Percentiles rank a stretch among this genome's conserved stretches.
Evolutionary conservation across 1,284 basidiomycete species (phyloP).

Genomic region (Trichosporon sp.): DNA sequence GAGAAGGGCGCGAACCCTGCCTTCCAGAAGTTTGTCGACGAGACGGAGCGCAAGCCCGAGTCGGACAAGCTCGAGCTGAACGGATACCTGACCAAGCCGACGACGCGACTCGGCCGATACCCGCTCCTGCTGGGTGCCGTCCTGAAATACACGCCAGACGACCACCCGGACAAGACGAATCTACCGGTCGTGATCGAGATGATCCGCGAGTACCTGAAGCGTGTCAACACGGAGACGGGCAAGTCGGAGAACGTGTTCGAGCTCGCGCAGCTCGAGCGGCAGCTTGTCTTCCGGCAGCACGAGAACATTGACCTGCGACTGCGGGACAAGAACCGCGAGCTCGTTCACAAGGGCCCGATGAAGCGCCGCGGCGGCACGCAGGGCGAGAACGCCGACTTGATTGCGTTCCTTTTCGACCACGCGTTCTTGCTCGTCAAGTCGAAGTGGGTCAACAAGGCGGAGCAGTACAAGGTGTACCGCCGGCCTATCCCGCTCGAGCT

Average conservation of each 20-base stretch:
- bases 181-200: conserved; percentile 74
- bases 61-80: conserved; percentile 96
- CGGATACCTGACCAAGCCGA: conserved; percentile 97
- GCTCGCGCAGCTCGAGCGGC: conserved; percentile 79
- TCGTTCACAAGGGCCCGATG: conserved; percentile 88
- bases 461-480: conserved; percentile 90
- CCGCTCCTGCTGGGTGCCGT: conserved; percentile 90
- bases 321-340: conserved; percentile 77
- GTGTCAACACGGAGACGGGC: conserved; percentile 87
- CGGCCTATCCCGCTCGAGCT: conserved; percentile 94
- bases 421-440: conserved; percentile 92
- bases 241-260: conserved; percentile 92
- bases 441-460: conserved; percentile 76
- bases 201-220: conserved; percentile 74
- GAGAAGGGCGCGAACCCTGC: conserved; percentile 88
- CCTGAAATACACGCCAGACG: conserved; percentile 85
- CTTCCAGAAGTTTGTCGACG: conserved; percentile 95
- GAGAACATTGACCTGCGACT: conserved; percentile 83
- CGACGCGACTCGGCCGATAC: conserved; percentile 91
- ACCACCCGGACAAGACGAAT: conserved; percentile 76
- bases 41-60: conserved; percentile 85
- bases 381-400: conserved; percentile 77
- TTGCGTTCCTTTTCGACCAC: conserved; percentile 95
- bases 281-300: conserved; percentile 75
- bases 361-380: conserved; percentile 76